Conservation (phyloP, 1,139 yeast genomes). For the Candida sp. region DNA sequence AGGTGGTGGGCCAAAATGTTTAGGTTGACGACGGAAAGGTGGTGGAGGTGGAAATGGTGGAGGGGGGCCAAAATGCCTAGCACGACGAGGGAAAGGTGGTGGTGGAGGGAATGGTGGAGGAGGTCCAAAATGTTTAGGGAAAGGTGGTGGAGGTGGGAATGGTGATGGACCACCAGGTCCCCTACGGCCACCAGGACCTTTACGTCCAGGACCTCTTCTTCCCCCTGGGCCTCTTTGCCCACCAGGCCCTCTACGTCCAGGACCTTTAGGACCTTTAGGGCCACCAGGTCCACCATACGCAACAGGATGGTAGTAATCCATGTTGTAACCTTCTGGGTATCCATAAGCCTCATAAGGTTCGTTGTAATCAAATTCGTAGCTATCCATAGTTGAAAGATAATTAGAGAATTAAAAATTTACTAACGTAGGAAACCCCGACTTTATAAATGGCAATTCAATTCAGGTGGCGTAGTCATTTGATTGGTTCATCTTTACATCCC, state of each 20-base stretch:
- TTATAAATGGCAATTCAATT: too few species aligned
- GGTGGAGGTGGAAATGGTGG: background rate
- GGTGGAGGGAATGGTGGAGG: slow-evolving; percentile 6
- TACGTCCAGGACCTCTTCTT: too few species aligned
- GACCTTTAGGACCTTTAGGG: too few species aligned
- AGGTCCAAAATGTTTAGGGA: slow-evolving; percentile 9
- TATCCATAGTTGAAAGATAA: background rate
- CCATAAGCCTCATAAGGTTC: background rate
- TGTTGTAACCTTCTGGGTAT: too few species aligned
- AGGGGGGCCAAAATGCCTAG: background rate
- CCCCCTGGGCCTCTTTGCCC: too few species aligned
- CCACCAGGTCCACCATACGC: too few species aligned
- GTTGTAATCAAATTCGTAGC: background rate
- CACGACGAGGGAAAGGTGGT: background rate
- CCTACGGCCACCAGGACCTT: background rate
- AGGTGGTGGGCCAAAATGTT: background rate
- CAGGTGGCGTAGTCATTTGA: too few species aligned
- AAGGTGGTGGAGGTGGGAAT: background rate
- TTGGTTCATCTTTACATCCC: too few species aligned
- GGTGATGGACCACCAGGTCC: background rate
- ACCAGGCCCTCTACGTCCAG: too few species aligned
- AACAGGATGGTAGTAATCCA: too few species aligned
- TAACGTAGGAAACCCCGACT: too few species aligned
- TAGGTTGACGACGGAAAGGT: background rate
- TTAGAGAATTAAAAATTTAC: too few species aligned